These are phyloP conservation scores for Suillus ampliporus DNA, from an alignment of 768 basidiomycete genomes.

Conservation along the genomic window DNA sequence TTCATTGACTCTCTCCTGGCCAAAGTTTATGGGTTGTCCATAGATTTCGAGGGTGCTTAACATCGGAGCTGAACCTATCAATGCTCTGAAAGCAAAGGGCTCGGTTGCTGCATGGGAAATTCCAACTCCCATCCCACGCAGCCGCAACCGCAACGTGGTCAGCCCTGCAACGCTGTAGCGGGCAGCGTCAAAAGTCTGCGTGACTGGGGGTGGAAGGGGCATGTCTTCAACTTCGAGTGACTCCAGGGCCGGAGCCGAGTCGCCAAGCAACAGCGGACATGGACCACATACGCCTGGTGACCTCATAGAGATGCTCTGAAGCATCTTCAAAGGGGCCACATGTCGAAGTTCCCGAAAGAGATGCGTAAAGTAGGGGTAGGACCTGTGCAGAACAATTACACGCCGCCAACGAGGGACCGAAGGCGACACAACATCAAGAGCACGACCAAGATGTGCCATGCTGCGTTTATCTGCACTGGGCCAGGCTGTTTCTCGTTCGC, in stretches of 20 bases:
- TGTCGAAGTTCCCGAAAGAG: slow-evolving; percentile 6
- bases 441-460: slow-evolving; percentile 2
- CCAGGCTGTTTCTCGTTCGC: slow-evolving; percentile 4
- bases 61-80: slow-evolving; percentile 9
- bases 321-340: slow-evolving; percentile 5
- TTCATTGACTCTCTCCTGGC: slow-evolving; percentile 2
- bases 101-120: slow-evolving; percentile 11
- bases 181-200: slow-evolving; percentile 8
- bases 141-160: slow-evolving; percentile 6
- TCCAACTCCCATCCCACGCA: slow-evolving; percentile 3
- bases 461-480: slow-evolving; percentile 6
- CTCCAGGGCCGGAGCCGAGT: slow-evolving; percentile 4
- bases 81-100: slow-evolving; percentile 6
- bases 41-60: slow-evolving; percentile 7
- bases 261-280: slow-evolving; percentile 1
- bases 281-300: slow-evolving; percentile 5
- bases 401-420: slow-evolving; percentile 8
- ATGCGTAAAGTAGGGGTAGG: slow-evolving; percentile 9
- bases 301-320: slow-evolving; percentile 7
- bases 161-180: slow-evolving; percentile 5
- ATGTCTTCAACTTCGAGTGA: slow-evolving; percentile 8
- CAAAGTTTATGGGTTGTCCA: slow-evolving; percentile 7
- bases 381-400: slow-evolving; percentile 7
- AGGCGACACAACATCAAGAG: background rate
- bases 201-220: slow-evolving; percentile 10